Percentiles rank a stretch among this genome's conserved stretches.
phyloP scores from a whole-genome alignment of 495 filamentous ascomycete species.

The Neurospora sublineolata region DNA sequence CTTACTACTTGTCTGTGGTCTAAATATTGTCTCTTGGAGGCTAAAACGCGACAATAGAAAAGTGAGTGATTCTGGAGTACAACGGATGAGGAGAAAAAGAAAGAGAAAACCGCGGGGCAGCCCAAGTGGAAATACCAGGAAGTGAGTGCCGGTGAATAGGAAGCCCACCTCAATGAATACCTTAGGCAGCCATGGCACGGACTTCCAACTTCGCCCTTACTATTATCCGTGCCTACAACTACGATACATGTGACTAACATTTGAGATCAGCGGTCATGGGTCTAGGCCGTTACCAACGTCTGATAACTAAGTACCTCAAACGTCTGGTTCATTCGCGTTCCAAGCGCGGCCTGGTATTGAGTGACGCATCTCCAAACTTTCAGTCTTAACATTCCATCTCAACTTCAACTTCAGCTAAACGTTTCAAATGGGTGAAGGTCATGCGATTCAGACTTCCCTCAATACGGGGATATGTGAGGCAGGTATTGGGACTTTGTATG shows the following conservation, averaged over 20 bases:
- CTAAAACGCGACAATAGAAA: not conserved
- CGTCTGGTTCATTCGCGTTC: too few species aligned
- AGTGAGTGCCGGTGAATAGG: not conserved
- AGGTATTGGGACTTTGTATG: too few species aligned
- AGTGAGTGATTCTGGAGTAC: not conserved
- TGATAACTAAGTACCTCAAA: too few species aligned
- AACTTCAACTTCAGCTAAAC: too few species aligned
- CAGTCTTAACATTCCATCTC: too few species aligned
- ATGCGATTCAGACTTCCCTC: too few species aligned
- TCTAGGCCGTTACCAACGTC: too few species aligned
- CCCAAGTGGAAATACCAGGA: not conserved
- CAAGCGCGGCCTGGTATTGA: too few species aligned
- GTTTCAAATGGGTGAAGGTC: too few species aligned
- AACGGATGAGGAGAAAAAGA: not conserved
- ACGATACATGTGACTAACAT: not conserved
- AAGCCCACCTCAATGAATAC: not conserved
- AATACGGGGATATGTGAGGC: too few species aligned
- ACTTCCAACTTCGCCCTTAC: not conserved
- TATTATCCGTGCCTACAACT: not conserved
- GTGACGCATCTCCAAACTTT: too few species aligned
- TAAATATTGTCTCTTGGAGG: not conserved
- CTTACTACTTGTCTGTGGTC: not conserved
- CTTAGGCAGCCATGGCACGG: not conserved
- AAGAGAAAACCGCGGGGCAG: not conserved
- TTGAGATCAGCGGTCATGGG: too few species aligned